phyloP scores from a whole-genome alignment of 257 asterid genomes.

The Cordia subcordata region DNA sequence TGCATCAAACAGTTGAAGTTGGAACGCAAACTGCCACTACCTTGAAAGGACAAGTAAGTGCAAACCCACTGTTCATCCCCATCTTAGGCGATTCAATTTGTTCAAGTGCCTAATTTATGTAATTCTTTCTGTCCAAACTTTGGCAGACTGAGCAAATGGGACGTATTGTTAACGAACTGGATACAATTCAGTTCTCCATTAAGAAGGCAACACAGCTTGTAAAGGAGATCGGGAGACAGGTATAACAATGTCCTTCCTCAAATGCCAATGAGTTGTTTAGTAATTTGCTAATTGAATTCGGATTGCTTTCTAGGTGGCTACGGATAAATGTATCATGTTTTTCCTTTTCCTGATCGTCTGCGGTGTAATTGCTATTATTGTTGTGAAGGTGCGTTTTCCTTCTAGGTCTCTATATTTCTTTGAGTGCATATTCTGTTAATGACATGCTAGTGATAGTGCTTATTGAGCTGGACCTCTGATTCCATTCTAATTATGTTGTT shows the following conservation, averaged over 20 bases:
- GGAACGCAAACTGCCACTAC: conserved; percentile 93
- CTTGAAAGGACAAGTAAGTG: conserved; percentile 91
- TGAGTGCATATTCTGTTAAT: background rate
- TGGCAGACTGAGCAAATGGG: conserved; percentile 98
- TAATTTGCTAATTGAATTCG: conserved; percentile 10
- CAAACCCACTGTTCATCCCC: background rate
- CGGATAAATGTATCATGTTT: conserved; percentile 92
- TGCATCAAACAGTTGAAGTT: conserved; percentile 93
- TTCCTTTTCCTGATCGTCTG: conserved; percentile 81
- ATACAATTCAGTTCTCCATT: conserved; percentile 88
- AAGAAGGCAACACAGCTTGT: conserved; percentile 98
- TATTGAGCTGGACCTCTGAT: no score
- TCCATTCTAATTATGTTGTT: background rate
- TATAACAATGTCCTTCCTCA: conserved; percentile 17
- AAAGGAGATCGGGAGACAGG: conserved; percentile 99
- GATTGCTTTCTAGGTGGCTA: conserved; percentile 71
- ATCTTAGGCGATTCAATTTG: conserved; percentile 3
- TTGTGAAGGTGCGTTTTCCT: conserved; percentile 64
- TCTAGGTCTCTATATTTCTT: background rate
- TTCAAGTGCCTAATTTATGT: conserved; percentile 15
- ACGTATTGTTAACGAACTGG: conserved; percentile 92
- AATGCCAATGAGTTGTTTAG: conserved; percentile 10
- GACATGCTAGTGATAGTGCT: background rate
- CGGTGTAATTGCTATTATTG: conserved; percentile 81
- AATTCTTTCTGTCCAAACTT: conserved; percentile 4